Base-by-base conservation (phyloP, 345 rosid species). In the Arabidopsis thaliana region DNA sequence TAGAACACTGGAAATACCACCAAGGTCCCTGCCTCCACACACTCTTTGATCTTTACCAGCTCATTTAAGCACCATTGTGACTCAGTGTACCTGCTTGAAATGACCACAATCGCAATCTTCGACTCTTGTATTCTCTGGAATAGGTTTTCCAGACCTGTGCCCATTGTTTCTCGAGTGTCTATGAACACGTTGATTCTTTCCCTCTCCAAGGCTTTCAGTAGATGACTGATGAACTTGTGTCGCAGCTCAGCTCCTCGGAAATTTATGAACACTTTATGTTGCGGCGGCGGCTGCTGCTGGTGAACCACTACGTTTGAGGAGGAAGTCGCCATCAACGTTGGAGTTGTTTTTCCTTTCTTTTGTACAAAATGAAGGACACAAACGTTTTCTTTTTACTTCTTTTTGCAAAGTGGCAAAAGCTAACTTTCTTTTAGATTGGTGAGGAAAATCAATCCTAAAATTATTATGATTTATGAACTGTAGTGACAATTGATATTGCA, bases 21-120 rank as follows among this genome's bases (percentile, higher is more conserved):
- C 30, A 28, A 2, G 30, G 30, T 28, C 30, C 3, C 30, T 3
- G 30, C 30, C 8, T 72, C 40, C 33, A 20, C 71, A 20, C 78
- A 68, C 16, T 74, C 53, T 1, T 49, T 40, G 23, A 79, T 74
- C 67, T 79, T 55, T 25, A 46, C 53, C 12, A 79, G 67, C 40
- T 79, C 82, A 1, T 74, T 37, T 36, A 79, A 57, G 50, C 82
- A 79, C 78, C 78, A 79, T 0, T 36, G 38, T 8, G 78, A 79
- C 14, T 75, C 48, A 3, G 78, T 71, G 28, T 73, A 79, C 13
- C 11, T 25, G 5, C 56, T 52, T 1, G 82, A 79, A 6, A 79
- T 34, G 23, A 79, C 8, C 25, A 73, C 63, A 4, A 79, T 28
- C 8, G 52, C 20, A 13, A 74, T 22, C n/a, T 24, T 55, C 4